Base-by-base conservation (phyloP, 495 filamentous ascomycete genomes). In the Penicillium coprophilum region DNA sequence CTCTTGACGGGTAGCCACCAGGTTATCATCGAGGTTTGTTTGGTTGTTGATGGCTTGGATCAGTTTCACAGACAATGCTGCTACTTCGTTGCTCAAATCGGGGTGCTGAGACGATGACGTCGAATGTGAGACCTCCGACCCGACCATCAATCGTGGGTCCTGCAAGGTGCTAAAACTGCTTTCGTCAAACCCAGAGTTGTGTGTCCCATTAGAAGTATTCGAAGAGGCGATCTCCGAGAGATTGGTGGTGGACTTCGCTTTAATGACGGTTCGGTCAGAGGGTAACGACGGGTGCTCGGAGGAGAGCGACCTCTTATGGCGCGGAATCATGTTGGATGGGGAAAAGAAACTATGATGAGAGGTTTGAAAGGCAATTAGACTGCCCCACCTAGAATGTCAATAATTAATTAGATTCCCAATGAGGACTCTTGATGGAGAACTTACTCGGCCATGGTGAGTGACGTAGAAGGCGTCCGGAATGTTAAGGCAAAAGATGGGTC, bases 21-120 rank as follows among this genome's bases (percentile, higher is more conserved):
- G 79, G 30, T 83, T 89, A 65, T 98, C 94, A 65, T 98, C 94
- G 27, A 98, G 78, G 28, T 79, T 89, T 5, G 94, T 97, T 75
- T 97, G 95, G 66, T 94, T 89, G 67, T 98, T 98, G 71, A 98
- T 97, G 50, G 94, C 92, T 63, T 91, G 92, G 55, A 98, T 91
- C 50, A 98, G 81, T 72, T 98, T 98, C 46, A 91, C 92, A 70
- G 91, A 97, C 21, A 98, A 78, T 4, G 90, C 82, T 27, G 94
- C 88, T 12, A 97, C 92, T 71, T 98, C 94, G 52, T 86, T 83
- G 68, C 87, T 90, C 44, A 96, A 77, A 63, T 93, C 91, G 19
- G 90, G 89, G 59, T 92, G 88, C 56, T 80, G 79, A 19, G 78
- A 75, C 38, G 71, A 71, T 20, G 75, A 72, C 28, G 68, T 65